Evolutionary conservation across 2,329 filamentous ascomycete genomes (phyloP).

Genomic region (Xylaria sp.): DNA sequence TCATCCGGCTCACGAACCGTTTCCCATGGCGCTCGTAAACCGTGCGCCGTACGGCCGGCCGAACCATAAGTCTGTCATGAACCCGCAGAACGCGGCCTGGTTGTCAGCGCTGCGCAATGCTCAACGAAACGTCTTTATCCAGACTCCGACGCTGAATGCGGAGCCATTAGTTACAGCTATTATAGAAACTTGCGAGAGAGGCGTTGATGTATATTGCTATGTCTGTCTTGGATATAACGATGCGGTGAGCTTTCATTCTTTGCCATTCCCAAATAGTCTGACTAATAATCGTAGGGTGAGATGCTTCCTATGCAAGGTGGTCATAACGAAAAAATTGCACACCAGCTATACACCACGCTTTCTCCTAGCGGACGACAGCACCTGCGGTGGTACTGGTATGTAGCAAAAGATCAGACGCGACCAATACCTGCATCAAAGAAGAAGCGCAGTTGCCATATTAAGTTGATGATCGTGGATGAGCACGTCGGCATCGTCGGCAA

Average conservation of each 20-base stretch:
- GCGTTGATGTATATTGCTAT: constrained; percentile 74
- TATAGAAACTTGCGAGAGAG: constrained; percentile 70
- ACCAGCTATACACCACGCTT: constrained; percentile 66
- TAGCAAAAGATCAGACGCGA: constrained; percentile 75
- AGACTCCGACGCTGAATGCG: constrained; percentile 81
- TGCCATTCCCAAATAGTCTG: neutral
- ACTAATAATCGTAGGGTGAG: constrained; percentile 64
- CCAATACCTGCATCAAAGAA: constrained; percentile 75
- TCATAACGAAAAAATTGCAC: constrained; percentile 76
- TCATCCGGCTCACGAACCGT: constrained; percentile 61
- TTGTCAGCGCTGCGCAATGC: constrained; percentile 75
- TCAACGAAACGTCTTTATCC: constrained; percentile 73
- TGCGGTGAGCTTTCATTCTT: constrained; percentile 53
- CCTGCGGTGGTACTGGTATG: constrained; percentile 75
- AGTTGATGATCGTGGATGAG: constrained; percentile 78
- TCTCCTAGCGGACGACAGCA: constrained; percentile 57
- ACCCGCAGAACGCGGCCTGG: constrained; percentile 81
- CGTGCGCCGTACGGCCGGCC: constrained; percentile 73
- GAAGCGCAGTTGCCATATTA: constrained; percentile 77
- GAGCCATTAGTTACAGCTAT: constrained; percentile 72
- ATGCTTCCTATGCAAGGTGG: constrained; percentile 79
- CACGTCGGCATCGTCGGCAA: constrained; percentile 76
- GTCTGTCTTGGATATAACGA: constrained; percentile 85
- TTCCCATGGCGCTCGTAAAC: constrained; percentile 78
- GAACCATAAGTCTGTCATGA: constrained; percentile 67